Evolutionary conservation across 352 stramenopile species (phyloP).

Genomic region (Phytophthora nicotianae): DNA sequence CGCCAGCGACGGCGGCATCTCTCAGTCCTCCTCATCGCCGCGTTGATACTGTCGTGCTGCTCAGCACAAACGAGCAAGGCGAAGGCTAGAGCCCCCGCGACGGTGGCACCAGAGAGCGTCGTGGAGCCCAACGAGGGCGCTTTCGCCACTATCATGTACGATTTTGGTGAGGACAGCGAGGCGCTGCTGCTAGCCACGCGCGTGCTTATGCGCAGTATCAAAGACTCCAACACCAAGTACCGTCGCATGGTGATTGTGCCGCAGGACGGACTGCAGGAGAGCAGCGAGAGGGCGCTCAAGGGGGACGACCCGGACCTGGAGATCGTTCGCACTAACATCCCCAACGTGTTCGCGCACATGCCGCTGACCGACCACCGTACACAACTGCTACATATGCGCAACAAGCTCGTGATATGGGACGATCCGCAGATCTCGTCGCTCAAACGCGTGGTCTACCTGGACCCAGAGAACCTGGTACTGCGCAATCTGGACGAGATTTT

Average conservation of each 20-base stretch:
- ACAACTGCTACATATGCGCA: constrained; percentile 83
- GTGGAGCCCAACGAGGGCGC: constrained; percentile 45
- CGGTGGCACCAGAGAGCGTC: constrained; percentile 26
- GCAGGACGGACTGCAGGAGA: constrained; percentile 56
- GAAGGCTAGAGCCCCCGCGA: constrained; percentile 7
- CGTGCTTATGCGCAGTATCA: constrained; percentile 73
- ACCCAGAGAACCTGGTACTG: constrained; percentile 81
- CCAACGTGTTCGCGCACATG: constrained; percentile 73
- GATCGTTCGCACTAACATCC: constrained; percentile 63
- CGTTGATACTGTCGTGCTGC: constrained; percentile 7
- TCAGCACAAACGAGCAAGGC: background rate
- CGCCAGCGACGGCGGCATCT: constrained; percentile 3
- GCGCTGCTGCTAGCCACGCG: constrained; percentile 63
- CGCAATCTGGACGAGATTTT: constrained; percentile 87
- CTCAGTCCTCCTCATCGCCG: constrained; percentile 1
- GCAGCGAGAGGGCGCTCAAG: constrained; percentile 44
- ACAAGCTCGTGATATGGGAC: constrained; percentile 85
- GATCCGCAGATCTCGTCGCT: constrained; percentile 65
- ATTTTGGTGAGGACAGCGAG: constrained; percentile 65
- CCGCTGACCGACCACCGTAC: constrained; percentile 64
- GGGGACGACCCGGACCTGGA: constrained; percentile 68
- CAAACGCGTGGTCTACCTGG: constrained; percentile 77
- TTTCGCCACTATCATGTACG: constrained; percentile 77
- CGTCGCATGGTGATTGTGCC: constrained; percentile 75
- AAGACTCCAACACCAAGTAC: constrained; percentile 70